These are phyloP conservation scores for Metschnikowia cerradonensis DNA, from an alignment of 805 yeast genomes.

Conservation along the genomic window DNA sequence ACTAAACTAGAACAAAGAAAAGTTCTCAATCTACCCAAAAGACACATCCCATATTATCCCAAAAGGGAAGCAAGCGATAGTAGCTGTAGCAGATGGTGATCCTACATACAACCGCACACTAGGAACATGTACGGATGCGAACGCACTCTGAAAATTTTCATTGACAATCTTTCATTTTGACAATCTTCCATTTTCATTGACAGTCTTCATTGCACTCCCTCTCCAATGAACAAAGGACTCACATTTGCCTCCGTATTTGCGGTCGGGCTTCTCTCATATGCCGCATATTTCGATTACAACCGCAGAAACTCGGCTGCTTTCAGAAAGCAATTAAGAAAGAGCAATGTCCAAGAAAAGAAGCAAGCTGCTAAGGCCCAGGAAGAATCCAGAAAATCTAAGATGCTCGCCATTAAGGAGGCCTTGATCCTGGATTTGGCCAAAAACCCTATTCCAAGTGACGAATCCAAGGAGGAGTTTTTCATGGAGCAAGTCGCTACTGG, in stretches of 20 bases:
- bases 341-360: conserved; percentile 58
- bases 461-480: conserved; percentile 69
- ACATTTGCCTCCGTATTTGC: conserved; percentile 44
- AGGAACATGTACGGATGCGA: conserved; percentile 1
- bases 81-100: background rate
- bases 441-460: conserved; percentile 72
- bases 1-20: no score
- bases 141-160: conserved; percentile 11
- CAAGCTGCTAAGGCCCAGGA: conserved; percentile 50
- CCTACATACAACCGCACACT: background rate
- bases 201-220: background rate
- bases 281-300: conserved; percentile 85
- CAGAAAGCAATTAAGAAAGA: conserved; percentile 69
- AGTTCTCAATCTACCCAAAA: no score
- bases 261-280: conserved; percentile 64
- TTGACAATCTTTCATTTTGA: background rate
- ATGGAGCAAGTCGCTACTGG: conserved; percentile 80
- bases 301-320: conserved; percentile 81
- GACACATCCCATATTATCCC: no score
- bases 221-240: conserved; percentile 26
- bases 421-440: conserved; percentile 60
- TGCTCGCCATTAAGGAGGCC: conserved; percentile 56
- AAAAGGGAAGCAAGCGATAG: background rate
- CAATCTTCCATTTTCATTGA: conserved; percentile 5
- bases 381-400: conserved; percentile 55